These are phyloP conservation scores for Boletus pseudo-olivaceus DNA, from an alignment of 768 basidiomycete species.

Conservation along the genomic window DNA sequence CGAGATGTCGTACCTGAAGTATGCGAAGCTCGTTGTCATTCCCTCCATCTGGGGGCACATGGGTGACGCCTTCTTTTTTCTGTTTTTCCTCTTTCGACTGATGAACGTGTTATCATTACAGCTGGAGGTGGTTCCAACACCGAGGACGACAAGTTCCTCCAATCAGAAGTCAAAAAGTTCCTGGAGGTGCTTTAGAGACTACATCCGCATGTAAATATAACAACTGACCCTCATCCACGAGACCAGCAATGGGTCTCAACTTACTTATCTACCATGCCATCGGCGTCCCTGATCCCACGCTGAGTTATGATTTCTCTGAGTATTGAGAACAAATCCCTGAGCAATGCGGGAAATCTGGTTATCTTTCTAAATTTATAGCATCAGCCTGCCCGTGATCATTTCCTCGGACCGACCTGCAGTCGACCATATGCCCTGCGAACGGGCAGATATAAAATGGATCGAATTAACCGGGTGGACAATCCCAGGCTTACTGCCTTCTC, in stretches of 20 bases:
- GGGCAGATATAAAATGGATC: conserved; percentile 5
- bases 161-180: conserved; percentile 42
- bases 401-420: background rate
- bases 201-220: background rate
- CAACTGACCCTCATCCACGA: background rate
- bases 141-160: conserved; percentile 42
- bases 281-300: background rate
- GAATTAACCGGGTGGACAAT: background rate
- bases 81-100: background rate
- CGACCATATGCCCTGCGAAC: background rate
- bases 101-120: conserved; percentile 15
- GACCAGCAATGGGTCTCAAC: background rate
- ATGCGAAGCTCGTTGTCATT: conserved; percentile 47
- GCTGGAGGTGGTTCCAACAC: conserved; percentile 44
- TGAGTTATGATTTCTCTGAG: background rate
- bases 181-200: conserved; percentile 32
- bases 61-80: conserved; percentile 30
- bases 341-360: background rate
- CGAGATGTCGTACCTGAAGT: conserved; percentile 41
- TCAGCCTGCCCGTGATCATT: background rate
- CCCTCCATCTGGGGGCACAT: conserved; percentile 57
- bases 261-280: background rate
- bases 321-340: background rate
- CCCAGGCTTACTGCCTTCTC: background rate
- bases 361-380: conserved; percentile 3